Conservation (phyloP, 495 filamentous ascomycete species). For the Letharia lupina region DNA sequence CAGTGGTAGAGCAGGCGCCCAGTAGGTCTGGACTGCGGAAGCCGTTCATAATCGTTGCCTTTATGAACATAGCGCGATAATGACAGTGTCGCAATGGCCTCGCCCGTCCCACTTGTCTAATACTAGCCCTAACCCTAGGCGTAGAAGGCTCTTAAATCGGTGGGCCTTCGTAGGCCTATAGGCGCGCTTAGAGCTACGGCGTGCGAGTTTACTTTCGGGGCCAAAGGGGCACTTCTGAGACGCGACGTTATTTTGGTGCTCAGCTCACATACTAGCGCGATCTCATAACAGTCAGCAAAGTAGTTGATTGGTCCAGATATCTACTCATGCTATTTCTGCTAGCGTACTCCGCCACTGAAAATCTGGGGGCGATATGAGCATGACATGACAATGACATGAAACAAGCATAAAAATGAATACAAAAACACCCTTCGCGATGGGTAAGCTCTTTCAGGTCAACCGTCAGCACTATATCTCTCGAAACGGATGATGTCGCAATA, state of each 20-base stretch:
- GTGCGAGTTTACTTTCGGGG: no score
- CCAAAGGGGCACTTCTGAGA: neutral
- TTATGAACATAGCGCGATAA: no score
- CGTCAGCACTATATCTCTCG: neutral
- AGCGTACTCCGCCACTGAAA: neutral
- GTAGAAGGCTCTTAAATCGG: neutral
- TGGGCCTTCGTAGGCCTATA: neutral
- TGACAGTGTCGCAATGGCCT: neutral
- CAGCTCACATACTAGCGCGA: neutral
- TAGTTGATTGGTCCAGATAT: neutral
- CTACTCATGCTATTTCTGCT: neutral
- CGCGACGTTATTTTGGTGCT: neutral
- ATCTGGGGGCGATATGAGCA: neutral
- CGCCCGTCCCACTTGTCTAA: neutral
- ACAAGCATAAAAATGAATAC: neutral
- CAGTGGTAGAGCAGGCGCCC: no score
- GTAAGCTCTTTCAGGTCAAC: neutral
- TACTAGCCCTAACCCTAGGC: neutral
- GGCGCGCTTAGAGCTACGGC: no score
- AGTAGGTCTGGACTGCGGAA: no score
- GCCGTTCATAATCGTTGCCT: no score
- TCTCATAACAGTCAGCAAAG: neutral
- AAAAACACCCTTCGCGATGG: neutral
- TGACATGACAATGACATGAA: constrained; percentile 1
- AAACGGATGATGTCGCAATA: neutral